Evolutionary conservation across 2,329 filamentous ascomycete species (phyloP), one percentile per base, ranked within the genome.

Genomic region (Neofusicoccum umdonicola): DNA sequence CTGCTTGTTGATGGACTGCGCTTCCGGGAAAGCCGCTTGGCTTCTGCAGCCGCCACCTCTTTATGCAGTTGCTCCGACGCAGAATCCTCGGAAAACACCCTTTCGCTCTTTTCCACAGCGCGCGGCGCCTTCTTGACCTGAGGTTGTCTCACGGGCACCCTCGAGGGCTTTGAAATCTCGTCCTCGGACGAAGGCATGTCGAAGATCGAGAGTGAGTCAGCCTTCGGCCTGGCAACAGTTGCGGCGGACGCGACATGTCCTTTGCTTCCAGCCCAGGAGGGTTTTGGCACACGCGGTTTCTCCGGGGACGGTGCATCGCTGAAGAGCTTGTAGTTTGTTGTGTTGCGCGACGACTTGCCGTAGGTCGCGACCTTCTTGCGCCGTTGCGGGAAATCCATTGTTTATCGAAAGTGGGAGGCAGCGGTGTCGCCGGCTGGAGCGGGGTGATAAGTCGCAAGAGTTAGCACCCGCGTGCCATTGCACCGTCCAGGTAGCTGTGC

Each of bases 331-430:
- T 67, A 65, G 47, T 50, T 66, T 6, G 27, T 31, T 31, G 68
- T 64, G 19, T 68, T 52, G 54, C 76, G 74, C 64, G 73, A 70
- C 17, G 72, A 60, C 67, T 75, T 77, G 57, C 77, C 77, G 63
- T 79, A 80, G 7, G 76, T 79, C 11, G 76, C 70, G 44, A 74
- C 65, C 65, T 74, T 76, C 70, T 77, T 78, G 63, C 75, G 74
- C 63, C 73, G 71, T 58, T 74, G 72, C 15, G 64, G 60, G 12
- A 54, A 22, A 19, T 61, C 64, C 60, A 64, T 66, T 44, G 39
- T 65, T 34, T 41, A 61, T 12, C 45, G 50, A 41, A 62, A 42
- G 47, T 51, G 58, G 17, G 44, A 51, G 22, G 27, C 35, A 45
- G 48, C 48, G 31, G 48, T 22, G 39, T 9, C 45, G 45, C 44